Evolutionary conservation across 2,329 filamentous ascomycete species (phyloP), one percentile per base, ranked within the genome.

Genomic region (Penicillium sp.): DNA sequence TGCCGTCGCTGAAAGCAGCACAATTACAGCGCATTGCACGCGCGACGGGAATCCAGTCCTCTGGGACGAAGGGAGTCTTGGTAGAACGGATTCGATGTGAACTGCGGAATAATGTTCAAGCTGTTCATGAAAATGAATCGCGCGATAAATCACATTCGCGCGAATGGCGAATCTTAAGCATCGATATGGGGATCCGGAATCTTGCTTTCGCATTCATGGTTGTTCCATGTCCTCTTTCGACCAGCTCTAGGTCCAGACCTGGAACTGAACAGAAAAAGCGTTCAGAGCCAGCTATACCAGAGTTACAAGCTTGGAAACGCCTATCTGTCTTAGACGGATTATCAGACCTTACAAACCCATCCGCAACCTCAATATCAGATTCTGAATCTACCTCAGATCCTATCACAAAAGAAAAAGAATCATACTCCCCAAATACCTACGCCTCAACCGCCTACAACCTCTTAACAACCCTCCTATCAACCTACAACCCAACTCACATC

Each of bases 161-260:
- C 22, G 29, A 39, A 45, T 57, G 78, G 63, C 80, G 86, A 44
- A 80, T 95, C 24, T 73, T 95, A 33, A 93, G 90, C 69, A 88
- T 96, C 60, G 91, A 96, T 71, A 89, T 95, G 85, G 91, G 91
- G 4, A 89, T 96, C 63, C 86, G 85, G 44, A 96, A 96, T 70
- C 78, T 96, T 4, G 90, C 90, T 1, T 91, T 86, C 70, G 90
- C 89, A 62, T 80, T 90, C 59, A 72, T 90, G 31, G 67, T 75
- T 19, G 68, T 82, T 52, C 57, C 61, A 47, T 56, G 62, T 29
- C 27, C 51, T 26, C 29, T 27, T 46, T 46, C 51, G 21, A 21
- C 6, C 11, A 26, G n/a, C 4, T 3, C 29, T 14, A 6, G 1
- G 22, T 14, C 27, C 6, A 26, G 19, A 9, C 5, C n/a, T 39